Evolutionary conservation across 169 alveolate species (phyloP), one percentile per base, ranked within the genome.

Genomic region (Cyclospora cayetanensis): DNA sequence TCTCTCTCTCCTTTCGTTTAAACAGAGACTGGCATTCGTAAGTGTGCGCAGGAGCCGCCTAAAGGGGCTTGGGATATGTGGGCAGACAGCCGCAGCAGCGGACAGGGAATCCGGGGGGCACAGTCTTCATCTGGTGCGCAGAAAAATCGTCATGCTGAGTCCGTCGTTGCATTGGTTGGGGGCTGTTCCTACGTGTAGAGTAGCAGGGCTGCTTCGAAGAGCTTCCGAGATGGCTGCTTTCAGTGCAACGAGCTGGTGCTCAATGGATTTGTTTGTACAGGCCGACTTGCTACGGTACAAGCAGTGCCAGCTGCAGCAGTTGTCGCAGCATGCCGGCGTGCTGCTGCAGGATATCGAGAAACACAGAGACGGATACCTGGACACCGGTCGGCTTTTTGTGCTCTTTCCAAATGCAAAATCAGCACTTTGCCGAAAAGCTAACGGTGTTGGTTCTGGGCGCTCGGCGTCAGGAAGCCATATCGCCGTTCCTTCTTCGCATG

Each of bases 301-400:
- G 74, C 74, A 60, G 31, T 60, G 31, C 74, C 74, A 60, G 74
- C 31, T 60, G 74, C 74, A 60, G 74, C 74, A 60, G 74, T 11
- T 20, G 74, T 25, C 31, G 31, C 74, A 60, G 74, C 74, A 60
- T 3, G 31, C 74, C 37, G 27, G 31, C 31, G 18, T 60, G 74
- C 74, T 60, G 74, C 74, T 60, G 31, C 74, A 60, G 37, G 37
- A 60, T 29, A 11, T 60, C 39, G 74, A 60, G 31, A 60, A 60
- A 35, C 20, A 20, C n/a, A 29, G 74, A 18, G 74, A 20, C 9
- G 74, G 74, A 4, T 60, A 60, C 37, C 37, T 60, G 31, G 74
- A 60, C 15, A 11, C 31, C 18, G 2, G 39, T 11, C 74, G 74
- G 74, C 31, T 60, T 29, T 35, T 60, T 3, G 39, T 22, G 74